A percentile compares a stretch with the other conserved stretches of the same genome.
phyloP scores from a whole-genome alignment of 1,284 basidiomycete species.

The Takashimella koratensis region DNA sequence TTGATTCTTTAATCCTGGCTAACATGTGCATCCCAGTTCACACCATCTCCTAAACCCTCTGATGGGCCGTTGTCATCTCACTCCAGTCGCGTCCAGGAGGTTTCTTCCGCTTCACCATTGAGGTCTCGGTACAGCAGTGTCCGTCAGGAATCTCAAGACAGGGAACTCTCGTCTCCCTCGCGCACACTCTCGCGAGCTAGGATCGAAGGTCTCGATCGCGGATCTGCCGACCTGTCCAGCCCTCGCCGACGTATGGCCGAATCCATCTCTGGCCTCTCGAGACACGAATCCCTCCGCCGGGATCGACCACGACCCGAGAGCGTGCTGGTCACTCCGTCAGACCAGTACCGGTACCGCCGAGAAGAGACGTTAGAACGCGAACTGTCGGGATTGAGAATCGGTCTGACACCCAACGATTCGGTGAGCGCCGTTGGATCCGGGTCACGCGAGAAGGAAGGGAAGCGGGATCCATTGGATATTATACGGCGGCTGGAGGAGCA shows the following conservation, averaged over 20 bases:
- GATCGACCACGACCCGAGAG: slow-evolving; percentile 12
- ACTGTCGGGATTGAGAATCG: slow-evolving; percentile 12
- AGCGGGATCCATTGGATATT: slow-evolving; percentile 36
- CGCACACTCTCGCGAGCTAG: not conserved
- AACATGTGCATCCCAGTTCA: slow-evolving; percentile 23
- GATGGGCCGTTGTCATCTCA: not conserved
- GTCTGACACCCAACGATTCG: slow-evolving; percentile 37
- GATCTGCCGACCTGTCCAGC: not conserved
- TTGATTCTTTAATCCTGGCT: no score
- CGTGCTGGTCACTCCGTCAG: slow-evolving; percentile 10
- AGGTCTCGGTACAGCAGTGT: not conserved
- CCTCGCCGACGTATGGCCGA: slow-evolving; percentile 23
- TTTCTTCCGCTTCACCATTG: not conserved
- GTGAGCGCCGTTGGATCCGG: slow-evolving; percentile 30
- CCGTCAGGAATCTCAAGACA: not conserved
- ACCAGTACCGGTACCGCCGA: slow-evolving; percentile 12
- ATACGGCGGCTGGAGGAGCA: slow-evolving; percentile 36
- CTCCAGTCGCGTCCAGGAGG: not conserved
- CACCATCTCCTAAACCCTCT: slow-evolving; percentile 28
- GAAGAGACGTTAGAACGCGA: slow-evolving; percentile 2
- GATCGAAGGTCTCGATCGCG: not conserved
- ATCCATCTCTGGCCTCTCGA: slow-evolving; percentile 26
- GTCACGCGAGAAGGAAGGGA: not conserved
- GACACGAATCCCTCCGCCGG: not conserved
- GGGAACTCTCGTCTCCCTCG: not conserved